Base-by-base conservation (phyloP, 2,329 filamentous ascomycete species). In the Aspergillus sp. region DNA sequence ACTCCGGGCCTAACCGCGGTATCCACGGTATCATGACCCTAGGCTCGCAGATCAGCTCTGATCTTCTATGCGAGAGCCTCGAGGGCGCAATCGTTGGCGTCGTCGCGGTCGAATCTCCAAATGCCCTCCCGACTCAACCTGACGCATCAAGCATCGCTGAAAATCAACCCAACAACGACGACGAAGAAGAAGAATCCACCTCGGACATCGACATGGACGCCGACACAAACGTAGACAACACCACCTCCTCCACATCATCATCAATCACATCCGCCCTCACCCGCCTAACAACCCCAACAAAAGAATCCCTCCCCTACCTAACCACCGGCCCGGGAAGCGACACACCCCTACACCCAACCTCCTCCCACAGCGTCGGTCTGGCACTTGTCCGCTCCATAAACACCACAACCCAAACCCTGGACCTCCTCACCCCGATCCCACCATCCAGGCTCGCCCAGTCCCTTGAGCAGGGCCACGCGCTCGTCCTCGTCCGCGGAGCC, bases 21-120 rank as follows among this genome's bases (percentile, higher is more conserved):
- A 77, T 86, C 46, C 66, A 77, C 27, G 82, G 79, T 15, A 75
- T 86, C 50, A 76, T 84, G 66, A 75, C 81, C 2, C 77, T 83
- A 60, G 79, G 79, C 21, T 81, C 83, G 47, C 75, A 76, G 31
- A 73, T 82, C 4, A 70, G 77, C 8, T 75, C 80, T 3, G 73
- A 77, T 15, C 76, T 81, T 41, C 71, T 87, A 2, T 63, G 72
- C 11, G 79, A 82, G 59, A 75, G 81, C 3, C 71, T 87, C 19
- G 79, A 84, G 44, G 84, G 83, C 41, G 73, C 79, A 4, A 65
- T 85, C 8, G 78, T 87, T 11, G 82, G 81, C 5, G 73, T 87
- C 31, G 76, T 84, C 1, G 75, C 77, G 1, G 69, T 82, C 3
- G 78, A 83, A 56, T 75, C 76, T 5, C 63, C 72, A 0, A 65